Evolutionary conservation across 2,329 filamentous ascomycete genomes (phyloP), one percentile per base, ranked within the genome.

Genomic region (Xylaria sp.): DNA sequence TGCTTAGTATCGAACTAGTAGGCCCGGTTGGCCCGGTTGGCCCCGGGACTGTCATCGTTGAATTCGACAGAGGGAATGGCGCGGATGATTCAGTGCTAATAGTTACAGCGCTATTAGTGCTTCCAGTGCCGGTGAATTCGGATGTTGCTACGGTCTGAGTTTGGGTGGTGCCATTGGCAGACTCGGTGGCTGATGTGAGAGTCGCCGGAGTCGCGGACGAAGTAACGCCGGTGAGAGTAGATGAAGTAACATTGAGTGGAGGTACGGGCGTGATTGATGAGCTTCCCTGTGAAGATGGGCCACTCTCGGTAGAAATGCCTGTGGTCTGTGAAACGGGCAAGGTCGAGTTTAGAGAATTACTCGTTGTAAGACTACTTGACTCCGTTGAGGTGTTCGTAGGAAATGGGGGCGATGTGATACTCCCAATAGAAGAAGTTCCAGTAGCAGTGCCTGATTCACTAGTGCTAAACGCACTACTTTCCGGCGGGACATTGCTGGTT

Each of bases 21-120:
- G 24, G 24, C 11, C 34, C 34, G 34, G 34, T 34, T 56, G 45
- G 30, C 6, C 30, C 65, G 36, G 61, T 65, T 1, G 58, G 47
- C 2, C 42, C 54, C 0, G 32, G 3, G 2, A 11, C 54, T 12
- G 17, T 58, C 19, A 62, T 27, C n/a, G 69, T 65, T 34, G 67
- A 42, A 45, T 59, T 69, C 4, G 47, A 39, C 47, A 61, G 11
- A 12, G 67, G 57, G 24, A 54, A 69, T 34, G 63, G 60, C 12
- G 42, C 14, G 8, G 65, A 65, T 7, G 65, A 58, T 24, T 19
- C 57, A n/a, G 34, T 55, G 32, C 34, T 51, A 39, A 4, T 50
- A 12, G 9, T 17, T 9, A 58, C 11, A 39, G 45, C 54, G 42
- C n/a, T 62, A 7, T 51, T n/a, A 14, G 42, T 27, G 4, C 45